A percentile compares a stretch with the other conserved stretches of the same genome.
These are phyloP conservation scores for Tylopilus rubrobrunneus DNA, from an alignment of 768 basidiomycete species.

Conservation along the genomic window DNA sequence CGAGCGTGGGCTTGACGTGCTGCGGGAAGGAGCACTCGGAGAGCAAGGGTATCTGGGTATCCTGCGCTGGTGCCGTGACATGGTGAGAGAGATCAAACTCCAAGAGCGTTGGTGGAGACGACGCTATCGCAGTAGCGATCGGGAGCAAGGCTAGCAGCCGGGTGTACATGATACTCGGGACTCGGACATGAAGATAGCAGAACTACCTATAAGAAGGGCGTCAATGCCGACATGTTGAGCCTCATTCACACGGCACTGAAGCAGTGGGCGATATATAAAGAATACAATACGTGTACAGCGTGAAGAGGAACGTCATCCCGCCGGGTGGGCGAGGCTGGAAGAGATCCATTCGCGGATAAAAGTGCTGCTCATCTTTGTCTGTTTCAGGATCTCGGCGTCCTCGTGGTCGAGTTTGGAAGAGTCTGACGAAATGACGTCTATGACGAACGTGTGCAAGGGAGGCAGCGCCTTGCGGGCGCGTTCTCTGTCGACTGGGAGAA, in stretches of 20 bases:
- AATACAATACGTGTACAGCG: conserved; percentile 6
- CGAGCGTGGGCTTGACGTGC: conserved; percentile 7
- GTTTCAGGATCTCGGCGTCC: conserved; percentile 66
- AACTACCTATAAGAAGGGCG: neutral
- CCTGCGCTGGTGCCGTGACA: conserved; percentile 2
- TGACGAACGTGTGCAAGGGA: conserved; percentile 64
- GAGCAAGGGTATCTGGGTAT: conserved; percentile 1
- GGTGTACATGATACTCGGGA: conserved; percentile 1
- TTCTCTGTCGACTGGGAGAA: conserved; percentile 54
- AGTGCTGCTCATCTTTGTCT: conserved; percentile 92
- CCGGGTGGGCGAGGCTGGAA: conserved; percentile 7
- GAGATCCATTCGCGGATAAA: conserved; percentile 87
- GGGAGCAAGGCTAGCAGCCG: neutral
- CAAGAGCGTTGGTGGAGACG: conserved; percentile 5
- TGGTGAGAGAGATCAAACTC: conserved; percentile 24
- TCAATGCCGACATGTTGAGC: neutral
- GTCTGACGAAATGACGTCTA: conserved; percentile 83
- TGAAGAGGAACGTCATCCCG: conserved; percentile 4
- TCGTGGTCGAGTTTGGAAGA: conserved; percentile 55
- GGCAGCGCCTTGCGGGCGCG: conserved; percentile 56
- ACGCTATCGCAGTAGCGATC: conserved; percentile 2
- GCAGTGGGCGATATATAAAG: neutral
- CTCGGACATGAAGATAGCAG: neutral
- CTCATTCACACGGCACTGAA: conserved; percentile 3
- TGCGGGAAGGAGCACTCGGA: conserved; percentile 8